A percentile compares a stretch with the other conserved stretches of the same genome.
These are phyloP conservation scores for Candida ascalaphidarum DNA, from an alignment of 805 yeast genomes.

Conservation along the genomic window DNA sequence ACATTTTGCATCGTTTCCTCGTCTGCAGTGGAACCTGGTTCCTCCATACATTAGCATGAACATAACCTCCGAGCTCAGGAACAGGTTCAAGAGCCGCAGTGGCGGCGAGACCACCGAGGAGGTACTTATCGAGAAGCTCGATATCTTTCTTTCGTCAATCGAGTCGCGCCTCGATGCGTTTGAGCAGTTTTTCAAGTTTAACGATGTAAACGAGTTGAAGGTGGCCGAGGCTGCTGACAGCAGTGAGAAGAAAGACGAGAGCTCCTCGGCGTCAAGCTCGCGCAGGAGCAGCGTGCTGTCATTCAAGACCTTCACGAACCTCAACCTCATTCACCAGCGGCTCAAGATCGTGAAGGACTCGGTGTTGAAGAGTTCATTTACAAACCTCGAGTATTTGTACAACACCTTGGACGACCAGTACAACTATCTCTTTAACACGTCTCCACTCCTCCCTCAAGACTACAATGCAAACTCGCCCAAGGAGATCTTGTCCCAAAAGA, in stretches of 20 bases:
- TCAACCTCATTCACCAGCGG: conserved; percentile 27
- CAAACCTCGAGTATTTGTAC: conserved; percentile 30
- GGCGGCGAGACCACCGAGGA: conserved; percentile 22
- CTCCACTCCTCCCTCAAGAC: conserved; percentile 2
- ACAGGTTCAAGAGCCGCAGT: conserved; percentile 3
- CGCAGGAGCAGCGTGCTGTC: conserved; percentile 19
- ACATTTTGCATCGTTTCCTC: background rate
- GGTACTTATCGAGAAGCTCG: conserved; percentile 30
- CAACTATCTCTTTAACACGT: conserved; percentile 20
- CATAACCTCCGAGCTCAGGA: conserved; percentile 2
- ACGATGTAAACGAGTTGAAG: conserved; percentile 2
- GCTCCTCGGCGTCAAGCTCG: conserved; percentile 21
- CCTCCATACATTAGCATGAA: background rate
- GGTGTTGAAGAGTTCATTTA: conserved; percentile 26
- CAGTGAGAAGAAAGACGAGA: conserved; percentile 10
- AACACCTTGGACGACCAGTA: conserved; percentile 33
- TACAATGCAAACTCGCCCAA: conserved; percentile 6
- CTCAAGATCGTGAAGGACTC: conserved; percentile 25
- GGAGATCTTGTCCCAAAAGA: conserved; percentile 26
- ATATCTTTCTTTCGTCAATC: conserved; percentile 32
- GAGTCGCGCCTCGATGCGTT: conserved; percentile 31
- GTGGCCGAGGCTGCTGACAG: background rate
- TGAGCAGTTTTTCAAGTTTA: conserved; percentile 29
- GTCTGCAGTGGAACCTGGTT: background rate
- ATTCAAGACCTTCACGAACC: conserved; percentile 19